Evolutionary conservation across 495 filamentous ascomycete genomes (phyloP).

Genomic region (Neurospora sp.): DNA sequence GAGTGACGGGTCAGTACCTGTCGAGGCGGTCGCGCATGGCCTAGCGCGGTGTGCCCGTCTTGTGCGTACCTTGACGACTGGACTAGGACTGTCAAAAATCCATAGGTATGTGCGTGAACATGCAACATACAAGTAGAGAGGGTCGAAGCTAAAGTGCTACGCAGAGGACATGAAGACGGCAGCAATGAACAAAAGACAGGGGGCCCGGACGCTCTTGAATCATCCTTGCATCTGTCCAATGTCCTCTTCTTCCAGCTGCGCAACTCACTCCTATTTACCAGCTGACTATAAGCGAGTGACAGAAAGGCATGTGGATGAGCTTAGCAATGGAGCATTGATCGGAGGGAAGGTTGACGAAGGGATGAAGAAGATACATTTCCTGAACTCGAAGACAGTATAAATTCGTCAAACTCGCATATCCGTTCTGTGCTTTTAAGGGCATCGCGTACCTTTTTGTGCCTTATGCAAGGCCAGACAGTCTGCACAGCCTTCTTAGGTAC

Average conservation of each 20-base stretch:
- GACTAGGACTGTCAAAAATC: not conserved
- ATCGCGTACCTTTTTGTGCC: not conserved
- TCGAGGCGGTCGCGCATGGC: not conserved
- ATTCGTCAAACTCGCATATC: not conserved
- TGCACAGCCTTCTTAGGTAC: not conserved
- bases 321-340: not conserved
- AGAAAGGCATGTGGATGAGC: not conserved
- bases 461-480: not conserved
- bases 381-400: not conserved
- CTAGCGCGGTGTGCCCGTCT: not conserved
- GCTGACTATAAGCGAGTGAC: not conserved
- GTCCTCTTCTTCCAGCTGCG: not conserved
- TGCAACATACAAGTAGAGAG: not conserved
- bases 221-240: not conserved
- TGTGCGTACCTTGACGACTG: not conserved
- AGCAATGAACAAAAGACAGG: not conserved
- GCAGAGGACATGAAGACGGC: not conserved
- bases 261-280: not conserved
- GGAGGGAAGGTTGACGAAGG: not conserved
- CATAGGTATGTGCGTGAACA: not conserved
- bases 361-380: not conserved
- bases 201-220: not conserved
- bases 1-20: not conserved
- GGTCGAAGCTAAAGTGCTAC: not conserved
- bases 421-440: not conserved